phyloP scores from a whole-genome alignment of 2,329 filamentous ascomycete species.

The Exophiala spinifera region DNA sequence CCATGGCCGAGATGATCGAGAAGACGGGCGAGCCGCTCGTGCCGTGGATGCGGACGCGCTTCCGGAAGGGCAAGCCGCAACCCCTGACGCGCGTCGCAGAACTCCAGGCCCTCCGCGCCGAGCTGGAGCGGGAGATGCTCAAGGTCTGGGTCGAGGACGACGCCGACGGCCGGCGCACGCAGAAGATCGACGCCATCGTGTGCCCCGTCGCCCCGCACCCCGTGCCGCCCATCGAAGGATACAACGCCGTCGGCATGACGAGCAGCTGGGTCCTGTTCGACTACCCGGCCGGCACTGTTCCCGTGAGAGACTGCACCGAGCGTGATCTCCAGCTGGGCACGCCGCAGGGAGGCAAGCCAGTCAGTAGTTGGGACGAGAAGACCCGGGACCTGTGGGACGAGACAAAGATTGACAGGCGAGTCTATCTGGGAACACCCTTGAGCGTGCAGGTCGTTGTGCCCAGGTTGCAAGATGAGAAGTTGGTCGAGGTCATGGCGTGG shows the following conservation, averaged over 20 bases:
- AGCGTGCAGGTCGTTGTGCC: constrained; percentile 58
- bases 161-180: constrained; percentile 35
- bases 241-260: constrained; percentile 62
- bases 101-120: constrained; percentile 52
- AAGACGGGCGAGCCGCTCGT: constrained; percentile 56
- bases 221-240: constrained; percentile 59
- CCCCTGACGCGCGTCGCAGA: constrained; percentile 49
- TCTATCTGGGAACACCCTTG: constrained; percentile 55
- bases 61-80: constrained; percentile 49
- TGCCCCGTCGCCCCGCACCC: constrained; percentile 64
- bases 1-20: constrained; percentile 57
- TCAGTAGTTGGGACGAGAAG: constrained; percentile 59
- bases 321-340: constrained; percentile 50
- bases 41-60: constrained; percentile 56
- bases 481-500: constrained; percentile 53
- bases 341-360: constrained; percentile 40
- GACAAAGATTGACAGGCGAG: constrained; percentile 50
- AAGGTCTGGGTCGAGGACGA: constrained; percentile 52
- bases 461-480: constrained; percentile 52
- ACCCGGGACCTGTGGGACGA: constrained; percentile 57
- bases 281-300: constrained; percentile 57
- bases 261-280: constrained; percentile 61
- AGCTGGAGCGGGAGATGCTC: constrained; percentile 53
- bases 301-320: constrained; percentile 50
- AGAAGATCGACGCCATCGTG: constrained; percentile 58